Percentiles rank a stretch among this genome's conserved stretches.
phyloP scores from a whole-genome alignment of 768 basidiomycete species.

The Boletus rubescentipes region DNA sequence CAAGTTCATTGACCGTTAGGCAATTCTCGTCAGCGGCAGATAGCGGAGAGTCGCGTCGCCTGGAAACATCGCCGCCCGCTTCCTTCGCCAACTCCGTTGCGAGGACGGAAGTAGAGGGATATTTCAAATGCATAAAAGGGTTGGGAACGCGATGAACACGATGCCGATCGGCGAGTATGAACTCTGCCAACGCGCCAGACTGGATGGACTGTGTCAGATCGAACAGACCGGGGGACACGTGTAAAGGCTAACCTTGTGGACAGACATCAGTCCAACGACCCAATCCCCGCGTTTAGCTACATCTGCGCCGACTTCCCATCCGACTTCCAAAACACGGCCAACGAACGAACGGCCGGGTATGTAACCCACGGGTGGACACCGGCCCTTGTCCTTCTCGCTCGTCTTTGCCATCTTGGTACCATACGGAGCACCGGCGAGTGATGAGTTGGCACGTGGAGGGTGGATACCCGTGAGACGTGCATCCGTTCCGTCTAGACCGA shows the following conservation, averaged over 20 bases:
- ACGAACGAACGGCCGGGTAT: slow-evolving; percentile 88
- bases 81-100: slow-evolving; percentile 10
- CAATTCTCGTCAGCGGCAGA: slow-evolving; percentile 10
- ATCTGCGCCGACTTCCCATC: slow-evolving; percentile 59
- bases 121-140: slow-evolving; percentile 43
- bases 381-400: slow-evolving; percentile 28
- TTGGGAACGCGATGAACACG: slow-evolving; percentile 72
- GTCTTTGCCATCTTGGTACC: slow-evolving; percentile 18
- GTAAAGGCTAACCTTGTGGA: slow-evolving; percentile 63
- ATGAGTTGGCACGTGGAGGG: slow-evolving; percentile 13
- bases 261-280: slow-evolving; percentile 79
- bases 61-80: slow-evolving; percentile 7
- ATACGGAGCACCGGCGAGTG: slow-evolving; percentile 20
- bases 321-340: slow-evolving; percentile 78
- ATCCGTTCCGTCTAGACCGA: slow-evolving; percentile 78
- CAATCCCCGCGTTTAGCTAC: slow-evolving; percentile 75
- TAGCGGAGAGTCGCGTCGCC: slow-evolving; percentile 8
- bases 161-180: slow-evolving; percentile 78
- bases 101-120: slow-evolving; percentile 18
- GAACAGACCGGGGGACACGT: not conserved
- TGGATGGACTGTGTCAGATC: slow-evolving; percentile 30
- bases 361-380: slow-evolving; percentile 52
- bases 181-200: slow-evolving; percentile 89
- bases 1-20: slow-evolving; percentile 68
- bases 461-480: slow-evolving; percentile 57